Conservation (phyloP, 1,139 yeast species). For the Geotrichum europaeum region DNA sequence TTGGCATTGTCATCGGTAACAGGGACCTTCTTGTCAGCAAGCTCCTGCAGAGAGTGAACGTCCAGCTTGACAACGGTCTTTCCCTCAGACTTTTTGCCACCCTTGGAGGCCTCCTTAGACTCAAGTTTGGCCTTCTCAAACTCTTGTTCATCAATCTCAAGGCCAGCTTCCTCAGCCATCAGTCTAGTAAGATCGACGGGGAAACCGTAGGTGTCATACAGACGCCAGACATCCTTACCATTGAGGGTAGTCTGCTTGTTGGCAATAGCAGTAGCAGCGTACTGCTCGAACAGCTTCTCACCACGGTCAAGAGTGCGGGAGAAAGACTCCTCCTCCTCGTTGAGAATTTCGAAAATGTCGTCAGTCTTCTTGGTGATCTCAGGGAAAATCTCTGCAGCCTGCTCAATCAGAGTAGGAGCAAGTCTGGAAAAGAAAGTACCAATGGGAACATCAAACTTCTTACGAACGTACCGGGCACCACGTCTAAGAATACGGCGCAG, state of each 20-base stretch:
- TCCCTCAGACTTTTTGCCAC: slow-evolving; percentile 60
- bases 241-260: slow-evolving; percentile 69
- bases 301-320: slow-evolving; percentile 96
- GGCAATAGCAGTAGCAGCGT: slow-evolving; percentile 75
- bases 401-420: slow-evolving; percentile 88
- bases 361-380: slow-evolving; percentile 68
- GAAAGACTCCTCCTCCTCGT: slow-evolving; percentile 93
- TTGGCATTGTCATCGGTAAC: slow-evolving; percentile 80
- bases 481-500: slow-evolving; percentile 94
- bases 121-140: slow-evolving; percentile 85
- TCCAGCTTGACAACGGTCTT: slow-evolving; percentile 64
- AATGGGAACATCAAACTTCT: slow-evolving; percentile 91
- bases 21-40: slow-evolving; percentile 48
- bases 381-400: slow-evolving; percentile 84
- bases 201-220: slow-evolving; percentile 98
- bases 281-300: slow-evolving; percentile 90
- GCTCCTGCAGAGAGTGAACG: slow-evolving; percentile 72
- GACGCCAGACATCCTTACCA: slow-evolving; percentile 97
- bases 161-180: slow-evolving; percentile 98
- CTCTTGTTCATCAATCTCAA: slow-evolving; percentile 83
- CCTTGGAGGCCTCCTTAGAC: slow-evolving; percentile 92
- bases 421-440: slow-evolving; percentile 78
- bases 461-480: slow-evolving; percentile 95
- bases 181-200: slow-evolving; percentile 95
- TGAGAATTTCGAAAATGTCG: slow-evolving; percentile 80